Percentiles rank a stretch among this genome's conserved stretches.
phyloP scores from a whole-genome alignment of 73 alveolate species.

The Tetrahymena thermophila region DNA sequence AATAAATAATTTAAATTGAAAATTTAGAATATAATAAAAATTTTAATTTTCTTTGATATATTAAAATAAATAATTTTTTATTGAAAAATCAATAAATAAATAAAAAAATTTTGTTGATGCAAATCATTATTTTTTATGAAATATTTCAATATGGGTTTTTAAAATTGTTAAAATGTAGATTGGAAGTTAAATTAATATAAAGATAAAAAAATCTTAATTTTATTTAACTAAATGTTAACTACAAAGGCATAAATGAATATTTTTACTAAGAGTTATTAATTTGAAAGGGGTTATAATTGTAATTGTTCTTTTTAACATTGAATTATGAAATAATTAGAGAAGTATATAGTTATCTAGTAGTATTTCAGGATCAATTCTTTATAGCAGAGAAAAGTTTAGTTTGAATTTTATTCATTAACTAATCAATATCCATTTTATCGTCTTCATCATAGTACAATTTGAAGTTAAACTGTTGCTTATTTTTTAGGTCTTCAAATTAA shows the following conservation, averaged over 20 bases:
- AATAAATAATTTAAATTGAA: too few relatives aligned
- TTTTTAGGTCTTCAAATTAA: conserved; percentile 22
- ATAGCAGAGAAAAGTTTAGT: not conserved
- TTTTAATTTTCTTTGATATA: too few relatives aligned
- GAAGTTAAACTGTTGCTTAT: conserved; percentile 25
- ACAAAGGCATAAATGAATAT: not conserved
- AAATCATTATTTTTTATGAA: too few relatives aligned
- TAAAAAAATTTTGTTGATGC: too few relatives aligned
- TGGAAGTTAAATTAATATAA: too few relatives aligned
- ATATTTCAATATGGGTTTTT: too few relatives aligned
- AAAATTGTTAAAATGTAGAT: too few relatives aligned
- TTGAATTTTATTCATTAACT: not conserved
- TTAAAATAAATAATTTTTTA: too few relatives aligned
- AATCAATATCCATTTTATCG: conserved; percentile 23
- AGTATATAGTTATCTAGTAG: not conserved
- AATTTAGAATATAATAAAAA: too few relatives aligned
- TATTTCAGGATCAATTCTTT: not conserved
- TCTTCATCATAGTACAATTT: conserved; percentile 39
- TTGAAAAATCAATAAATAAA: too few relatives aligned
- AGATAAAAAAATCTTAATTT: too few relatives aligned
- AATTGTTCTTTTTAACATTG: not conserved
- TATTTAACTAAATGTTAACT: not conserved
- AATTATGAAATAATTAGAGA: not conserved
- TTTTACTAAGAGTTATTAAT: not conserved
- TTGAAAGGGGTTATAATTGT: not conserved